phyloP scores from a whole-genome alignment of 768 basidiomycete genomes.

The Serendipita sp. region DNA sequence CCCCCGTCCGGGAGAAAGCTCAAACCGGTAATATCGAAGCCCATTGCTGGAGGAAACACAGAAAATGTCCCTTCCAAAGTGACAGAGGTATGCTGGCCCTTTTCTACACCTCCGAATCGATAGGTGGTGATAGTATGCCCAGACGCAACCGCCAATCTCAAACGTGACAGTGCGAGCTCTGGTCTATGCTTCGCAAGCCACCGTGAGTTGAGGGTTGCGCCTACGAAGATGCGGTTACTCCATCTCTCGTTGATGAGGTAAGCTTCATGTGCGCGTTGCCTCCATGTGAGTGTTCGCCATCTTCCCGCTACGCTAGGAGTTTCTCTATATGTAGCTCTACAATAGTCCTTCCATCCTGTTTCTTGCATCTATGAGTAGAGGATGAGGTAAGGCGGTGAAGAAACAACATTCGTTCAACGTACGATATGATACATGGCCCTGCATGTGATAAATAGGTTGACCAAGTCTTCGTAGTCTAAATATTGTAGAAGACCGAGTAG shows the following conservation, averaged over 20 bases:
- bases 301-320: background rate
- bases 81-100: conserved; percentile 19
- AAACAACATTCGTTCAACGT: background rate
- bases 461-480: background rate
- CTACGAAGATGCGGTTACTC: conserved; percentile 35
- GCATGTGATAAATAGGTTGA: background rate
- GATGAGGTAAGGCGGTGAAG: background rate
- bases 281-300: background rate
- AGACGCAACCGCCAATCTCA: conserved; percentile 33
- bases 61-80: conserved; percentile 30
- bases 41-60: conserved; percentile 18
- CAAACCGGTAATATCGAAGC: conserved; percentile 42
- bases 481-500: background rate
- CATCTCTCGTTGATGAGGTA: conserved; percentile 36
- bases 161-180: conserved; percentile 24
- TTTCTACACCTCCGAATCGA: conserved; percentile 23
- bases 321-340: background rate
- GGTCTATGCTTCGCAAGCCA: conserved; percentile 47
- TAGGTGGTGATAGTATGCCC: conserved; percentile 45
- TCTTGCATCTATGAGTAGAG: background rate
- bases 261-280: background rate
- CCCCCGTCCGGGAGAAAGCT: conserved; percentile 32
- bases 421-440: background rate
- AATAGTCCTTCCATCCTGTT: background rate
- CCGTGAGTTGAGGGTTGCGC: conserved; percentile 44